Evolutionary conservation across 2,329 filamentous ascomycete genomes (phyloP).

Genomic region (Pyricularia sp.): DNA sequence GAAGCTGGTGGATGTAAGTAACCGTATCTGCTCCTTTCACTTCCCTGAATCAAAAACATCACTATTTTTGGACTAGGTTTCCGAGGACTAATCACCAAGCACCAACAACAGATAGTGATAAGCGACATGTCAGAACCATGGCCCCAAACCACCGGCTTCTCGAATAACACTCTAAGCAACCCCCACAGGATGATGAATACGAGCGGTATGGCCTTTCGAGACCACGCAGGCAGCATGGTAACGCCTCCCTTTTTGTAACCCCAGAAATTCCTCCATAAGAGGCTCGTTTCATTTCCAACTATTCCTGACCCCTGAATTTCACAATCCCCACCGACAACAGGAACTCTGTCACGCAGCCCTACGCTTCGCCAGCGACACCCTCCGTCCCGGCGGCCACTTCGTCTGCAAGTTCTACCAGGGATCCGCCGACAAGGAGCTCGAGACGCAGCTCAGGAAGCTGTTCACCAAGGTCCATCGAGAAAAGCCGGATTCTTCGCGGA

Average conservation of each 20-base stretch:
- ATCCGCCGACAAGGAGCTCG: constrained; percentile 70
- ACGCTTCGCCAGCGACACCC: constrained; percentile 73
- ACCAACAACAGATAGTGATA: constrained; percentile 57
- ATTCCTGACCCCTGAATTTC: neutral
- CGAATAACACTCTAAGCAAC: constrained; percentile 86
- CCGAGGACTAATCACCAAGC: neutral
- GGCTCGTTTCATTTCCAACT: neutral
- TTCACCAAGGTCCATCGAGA: constrained; percentile 76
- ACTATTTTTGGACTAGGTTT: neutral
- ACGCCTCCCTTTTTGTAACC: neutral
- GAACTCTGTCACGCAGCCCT: constrained; percentile 84
- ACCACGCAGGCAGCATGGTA: constrained; percentile 94
- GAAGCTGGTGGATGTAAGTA: constrained; percentile 58
- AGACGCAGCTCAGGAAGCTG: constrained; percentile 62
- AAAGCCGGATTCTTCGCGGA: constrained; percentile 86
- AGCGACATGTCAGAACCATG: constrained; percentile 99
- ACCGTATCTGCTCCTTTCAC: neutral
- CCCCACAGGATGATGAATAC: constrained; percentile 99
- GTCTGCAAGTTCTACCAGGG: constrained; percentile 98
- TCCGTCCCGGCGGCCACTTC: constrained; percentile 78
- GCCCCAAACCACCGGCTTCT: constrained; percentile 69
- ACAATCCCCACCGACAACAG: constrained; percentile 33
- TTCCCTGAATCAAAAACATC: no score
- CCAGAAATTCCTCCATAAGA: neutral
- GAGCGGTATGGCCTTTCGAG: constrained; percentile 74